These are phyloP conservation scores for Neonectria punicea DNA, from an alignment of 2,329 filamentous ascomycete species.

Conservation along the genomic window DNA sequence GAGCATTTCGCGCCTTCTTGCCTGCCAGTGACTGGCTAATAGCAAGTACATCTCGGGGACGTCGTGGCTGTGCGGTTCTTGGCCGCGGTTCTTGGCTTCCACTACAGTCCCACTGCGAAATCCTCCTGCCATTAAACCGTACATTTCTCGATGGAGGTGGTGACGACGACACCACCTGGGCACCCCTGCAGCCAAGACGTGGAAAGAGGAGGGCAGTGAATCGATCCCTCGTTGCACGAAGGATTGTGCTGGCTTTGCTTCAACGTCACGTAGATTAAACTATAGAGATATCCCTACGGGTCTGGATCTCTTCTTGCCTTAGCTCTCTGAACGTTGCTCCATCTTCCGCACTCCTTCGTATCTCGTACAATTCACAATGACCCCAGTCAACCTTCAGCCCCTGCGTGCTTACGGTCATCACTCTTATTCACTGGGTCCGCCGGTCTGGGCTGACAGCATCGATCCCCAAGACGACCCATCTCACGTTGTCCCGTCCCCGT, in stretches of 20 bases:
- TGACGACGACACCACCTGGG: slow-evolving; percentile 7
- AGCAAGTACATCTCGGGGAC: not conserved
- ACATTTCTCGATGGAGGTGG: not conserved
- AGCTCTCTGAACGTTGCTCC: no score
- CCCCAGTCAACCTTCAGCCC: not conserved
- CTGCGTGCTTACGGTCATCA: not conserved
- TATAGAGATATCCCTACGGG: no score
- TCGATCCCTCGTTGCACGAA: not conserved
- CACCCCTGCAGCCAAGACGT: not conserved
- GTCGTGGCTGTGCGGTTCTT: slow-evolving; percentile 1
- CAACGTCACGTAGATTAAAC: no score
- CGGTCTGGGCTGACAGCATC: not conserved
- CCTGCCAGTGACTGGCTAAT: not conserved
- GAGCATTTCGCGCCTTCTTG: not conserved
- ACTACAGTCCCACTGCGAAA: not conserved
- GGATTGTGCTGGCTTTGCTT: not conserved
- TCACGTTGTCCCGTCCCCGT: not conserved
- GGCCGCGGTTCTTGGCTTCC: not conserved
- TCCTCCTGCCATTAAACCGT: not conserved
- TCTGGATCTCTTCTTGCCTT: no score
- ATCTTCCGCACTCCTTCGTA: not conserved
- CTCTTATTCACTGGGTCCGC: not conserved
- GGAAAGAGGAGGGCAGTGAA: not conserved
- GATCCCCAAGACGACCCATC: not conserved
- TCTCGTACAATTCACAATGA: not conserved